Evolutionary conservation across 2,329 filamentous ascomycete species (phyloP).

Genomic region (Parascedosporium putredinis): DNA sequence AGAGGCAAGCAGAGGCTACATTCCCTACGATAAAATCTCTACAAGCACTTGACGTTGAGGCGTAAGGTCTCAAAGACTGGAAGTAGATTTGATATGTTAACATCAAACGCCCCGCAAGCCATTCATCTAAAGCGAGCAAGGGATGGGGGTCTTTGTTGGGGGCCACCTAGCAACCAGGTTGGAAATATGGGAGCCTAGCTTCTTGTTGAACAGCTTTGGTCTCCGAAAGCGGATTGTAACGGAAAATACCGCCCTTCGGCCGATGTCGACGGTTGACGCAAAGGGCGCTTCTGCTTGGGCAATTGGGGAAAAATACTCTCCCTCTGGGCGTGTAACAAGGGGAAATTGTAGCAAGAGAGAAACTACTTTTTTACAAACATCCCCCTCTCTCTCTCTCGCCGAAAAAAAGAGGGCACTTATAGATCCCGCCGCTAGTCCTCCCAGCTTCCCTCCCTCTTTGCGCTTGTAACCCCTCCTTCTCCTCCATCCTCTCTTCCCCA

Average conservation of each 20-base stretch:
- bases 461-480: slow-evolving; percentile 9
- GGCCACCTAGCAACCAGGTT: background rate
- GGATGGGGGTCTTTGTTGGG: background rate
- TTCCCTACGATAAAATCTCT: too few relatives aligned
- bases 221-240: slow-evolving; percentile 2
- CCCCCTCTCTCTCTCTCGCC: background rate
- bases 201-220: background rate
- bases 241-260: background rate
- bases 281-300: background rate
- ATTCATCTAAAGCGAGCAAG: too few relatives aligned
- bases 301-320: background rate
- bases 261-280: background rate
- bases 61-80: too few relatives aligned
- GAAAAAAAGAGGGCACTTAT: background rate
- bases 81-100: too few relatives aligned
- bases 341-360: background rate
- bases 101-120: too few relatives aligned
- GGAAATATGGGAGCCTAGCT: background rate
- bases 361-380: too few relatives aligned
- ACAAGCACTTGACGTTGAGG: too few relatives aligned
- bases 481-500: slow-evolving; percentile 10
- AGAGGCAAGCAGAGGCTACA: too few relatives aligned
- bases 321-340: background rate
- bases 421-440: background rate
- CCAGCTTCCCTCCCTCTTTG: slow-evolving; percentile 10